phyloP scores from a whole-genome alignment of 2,329 filamentous ascomycete genomes.

The Stromatinia cepivora region DNA sequence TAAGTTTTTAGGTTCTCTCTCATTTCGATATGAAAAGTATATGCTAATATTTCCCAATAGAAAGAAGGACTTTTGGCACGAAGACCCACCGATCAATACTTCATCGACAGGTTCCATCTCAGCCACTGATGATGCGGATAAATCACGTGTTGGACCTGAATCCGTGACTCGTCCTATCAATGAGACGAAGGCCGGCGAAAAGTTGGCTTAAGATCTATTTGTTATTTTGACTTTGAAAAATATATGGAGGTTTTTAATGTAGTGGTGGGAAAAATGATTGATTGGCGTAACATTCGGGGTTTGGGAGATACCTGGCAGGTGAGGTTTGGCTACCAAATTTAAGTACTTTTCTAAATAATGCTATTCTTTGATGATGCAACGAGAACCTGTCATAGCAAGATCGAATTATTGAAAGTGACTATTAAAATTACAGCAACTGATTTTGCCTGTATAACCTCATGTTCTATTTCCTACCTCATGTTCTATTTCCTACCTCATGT shows the following conservation, averaged over 20 bases:
- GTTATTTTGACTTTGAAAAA: neutral
- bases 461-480: too few species aligned
- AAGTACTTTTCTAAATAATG: too few species aligned
- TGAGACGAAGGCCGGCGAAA: neutral
- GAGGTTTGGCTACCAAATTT: too few species aligned
- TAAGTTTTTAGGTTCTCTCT: neutral
- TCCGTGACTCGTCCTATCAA: neutral
- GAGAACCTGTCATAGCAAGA: too few species aligned
- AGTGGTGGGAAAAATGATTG: neutral
- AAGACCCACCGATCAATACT: conserved; percentile 20
- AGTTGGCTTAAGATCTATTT: neutral
- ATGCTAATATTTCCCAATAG: conserved; percentile 46
- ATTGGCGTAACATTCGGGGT: neutral
- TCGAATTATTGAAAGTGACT: too few species aligned
- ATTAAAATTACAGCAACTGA: too few species aligned
- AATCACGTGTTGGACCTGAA: neutral
- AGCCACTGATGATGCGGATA: neutral
- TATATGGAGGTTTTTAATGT: neutral
- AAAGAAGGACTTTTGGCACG: conserved; percentile 35
- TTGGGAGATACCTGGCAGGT: neutral
- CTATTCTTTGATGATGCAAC: too few species aligned
- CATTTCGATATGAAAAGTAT: accelerated
- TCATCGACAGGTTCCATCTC: conserved; percentile 3
- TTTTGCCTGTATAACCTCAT: too few species aligned
- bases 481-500: too few species aligned